A percentile compares a stretch with the other conserved stretches of the same genome.
phyloP scores from a whole-genome alignment of 2,329 filamentous ascomycete genomes.

The Colletotrichum ledebouriae region DNA sequence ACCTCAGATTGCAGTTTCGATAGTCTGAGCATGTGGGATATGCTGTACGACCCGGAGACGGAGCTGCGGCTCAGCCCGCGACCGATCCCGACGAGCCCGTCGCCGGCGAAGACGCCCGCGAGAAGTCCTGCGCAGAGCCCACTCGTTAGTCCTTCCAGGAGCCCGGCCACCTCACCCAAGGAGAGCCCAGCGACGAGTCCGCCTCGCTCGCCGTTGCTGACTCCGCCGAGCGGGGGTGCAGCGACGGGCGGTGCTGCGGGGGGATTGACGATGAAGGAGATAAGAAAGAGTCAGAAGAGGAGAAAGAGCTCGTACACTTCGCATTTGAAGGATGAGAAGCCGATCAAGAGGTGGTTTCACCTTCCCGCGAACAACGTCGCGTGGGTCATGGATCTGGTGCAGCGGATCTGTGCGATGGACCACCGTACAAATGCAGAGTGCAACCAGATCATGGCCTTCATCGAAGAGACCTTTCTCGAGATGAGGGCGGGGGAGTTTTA shows the following conservation, averaged over 20 bases:
- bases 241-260: background rate
- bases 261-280: conserved; percentile 26
- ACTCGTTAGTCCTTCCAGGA: background rate
- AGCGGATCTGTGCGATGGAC: conserved; percentile 42
- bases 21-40: conserved; percentile 41
- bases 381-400: conserved; percentile 44
- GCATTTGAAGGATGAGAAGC: conserved; percentile 18
- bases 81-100: background rate
- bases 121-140: conserved; percentile 12
- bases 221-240: background rate
- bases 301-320: conserved; percentile 35
- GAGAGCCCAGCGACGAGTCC: conserved; percentile 26
- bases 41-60: conserved; percentile 42
- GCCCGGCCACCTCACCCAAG: conserved; percentile 1
- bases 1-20: conserved; percentile 41
- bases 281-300: conserved; percentile 16
- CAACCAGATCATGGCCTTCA: conserved; percentile 40
- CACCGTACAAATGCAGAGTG: conserved; percentile 37
- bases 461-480: conserved; percentile 43
- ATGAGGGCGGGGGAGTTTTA: conserved; percentile 42
- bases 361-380: conserved; percentile 42
- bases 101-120: background rate
- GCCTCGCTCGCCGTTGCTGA: conserved; percentile 18
- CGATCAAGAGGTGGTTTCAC: conserved; percentile 42
- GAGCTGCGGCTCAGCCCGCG: conserved; percentile 37